Evolutionary conservation across 1,284 basidiomycete species (phyloP).

Genomic region (Coniophora puteana): DNA sequence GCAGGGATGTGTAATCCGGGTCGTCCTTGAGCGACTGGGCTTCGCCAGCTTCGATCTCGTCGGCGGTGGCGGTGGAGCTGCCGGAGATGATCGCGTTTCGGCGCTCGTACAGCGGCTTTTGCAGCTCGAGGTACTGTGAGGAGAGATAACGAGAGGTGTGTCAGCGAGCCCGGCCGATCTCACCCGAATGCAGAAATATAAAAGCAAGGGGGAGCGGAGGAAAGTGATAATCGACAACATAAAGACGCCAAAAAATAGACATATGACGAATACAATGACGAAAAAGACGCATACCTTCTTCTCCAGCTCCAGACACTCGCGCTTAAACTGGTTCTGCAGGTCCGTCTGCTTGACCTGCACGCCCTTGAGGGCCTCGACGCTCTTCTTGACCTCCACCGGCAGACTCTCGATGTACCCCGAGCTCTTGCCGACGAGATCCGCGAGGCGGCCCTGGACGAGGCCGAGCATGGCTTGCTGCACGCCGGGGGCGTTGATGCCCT

Average conservation of each 20-base stretch:
- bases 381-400: slow-evolving; percentile 78
- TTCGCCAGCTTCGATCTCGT: slow-evolving; percentile 85
- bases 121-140: slow-evolving; percentile 77
- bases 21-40: slow-evolving; percentile 65
- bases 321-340: slow-evolving; percentile 94
- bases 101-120: slow-evolving; percentile 87
- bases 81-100: slow-evolving; percentile 85
- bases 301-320: slow-evolving; percentile 94
- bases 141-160: no score
- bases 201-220: slow-evolving; percentile 5
- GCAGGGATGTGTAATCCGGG: slow-evolving; percentile 56
- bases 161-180: no score
- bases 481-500: slow-evolving; percentile 18
- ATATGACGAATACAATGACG: no score
- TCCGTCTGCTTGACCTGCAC: slow-evolving; percentile 92
- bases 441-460: slow-evolving; percentile 64
- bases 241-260: not conserved
- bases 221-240: not conserved
- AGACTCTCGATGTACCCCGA: slow-evolving; percentile 88
- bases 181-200: slow-evolving; percentile 12
- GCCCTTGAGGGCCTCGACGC: slow-evolving; percentile 91
- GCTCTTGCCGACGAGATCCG: slow-evolving; percentile 70
- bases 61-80: slow-evolving; percentile 66
- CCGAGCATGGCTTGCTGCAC: slow-evolving; percentile 51
- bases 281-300: slow-evolving; percentile 69